Evolutionary conservation across 2,329 filamentous ascomycete genomes (phyloP), one percentile per base, ranked within the genome.

Genomic region (Arachnomyces sp.): DNA sequence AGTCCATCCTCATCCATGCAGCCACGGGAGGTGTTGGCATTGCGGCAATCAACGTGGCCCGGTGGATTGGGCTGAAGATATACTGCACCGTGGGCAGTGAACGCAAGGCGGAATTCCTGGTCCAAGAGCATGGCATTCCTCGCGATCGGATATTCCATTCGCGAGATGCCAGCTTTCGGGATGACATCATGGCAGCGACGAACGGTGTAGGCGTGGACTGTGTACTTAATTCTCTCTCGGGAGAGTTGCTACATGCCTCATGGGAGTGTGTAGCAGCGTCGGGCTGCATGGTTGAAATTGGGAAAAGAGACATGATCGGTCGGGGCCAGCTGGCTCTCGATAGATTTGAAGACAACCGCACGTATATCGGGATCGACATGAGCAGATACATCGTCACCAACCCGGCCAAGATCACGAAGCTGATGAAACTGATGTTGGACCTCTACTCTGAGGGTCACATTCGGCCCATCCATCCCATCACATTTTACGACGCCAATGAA

Each of bases 131-230:
- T 32, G 50, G 46, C 4, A 43, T 65, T 6, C 47, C 49, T 1
- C n/a, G 18, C 2, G 34, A 51, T 2, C 52, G 44, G 5, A 62
- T 66, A 34, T 61, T 64, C 46, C 38, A 32, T 11, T 55, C 46
- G 0, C 45, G 53, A 0, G 35, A 46, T 34, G 7, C 25, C 1
- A 25, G 25, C 2, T 63, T 62, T 36, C 36, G 15, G 1, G 18
- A 41, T 1, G 44, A 38, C 2, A 34, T 60, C n/a, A 43, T 47
- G 43, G 4, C 31, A 2, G 36, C 34, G 3, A 62, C 59, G 0
- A 39, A 48, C 14, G 53, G 53, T 2, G 15, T 36, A 5, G 60
- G 60, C 5, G 56, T 62, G 8, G 59, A 63, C 40, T 36, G 57
- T 2, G 46, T 59, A 2, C 39, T 52, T 8, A 49, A 51, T 34